Conservation (phyloP, 2,329 filamentous ascomycete genomes). For the Beauveria sp. region DNA sequence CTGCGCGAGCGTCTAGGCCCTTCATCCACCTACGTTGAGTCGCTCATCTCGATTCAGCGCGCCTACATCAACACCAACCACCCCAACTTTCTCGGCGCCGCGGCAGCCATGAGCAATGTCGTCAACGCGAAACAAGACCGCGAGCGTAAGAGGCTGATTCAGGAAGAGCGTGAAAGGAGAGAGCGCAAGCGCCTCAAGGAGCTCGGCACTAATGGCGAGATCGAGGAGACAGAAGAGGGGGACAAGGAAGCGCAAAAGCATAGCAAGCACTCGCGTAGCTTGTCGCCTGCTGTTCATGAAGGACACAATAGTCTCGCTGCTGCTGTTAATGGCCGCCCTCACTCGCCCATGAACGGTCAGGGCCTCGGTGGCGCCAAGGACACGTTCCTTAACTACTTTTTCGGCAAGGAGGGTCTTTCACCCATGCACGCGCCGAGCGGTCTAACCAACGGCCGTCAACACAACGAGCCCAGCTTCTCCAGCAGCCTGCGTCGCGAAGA, state of each 20-base stretch:
- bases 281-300: constrained; percentile 73
- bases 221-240: constrained; percentile 57
- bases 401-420: constrained; percentile 77
- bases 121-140: constrained; percentile 92
- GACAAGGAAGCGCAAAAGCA: constrained; percentile 45
- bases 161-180: constrained; percentile 79
- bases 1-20: constrained; percentile 87
- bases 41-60: constrained; percentile 90
- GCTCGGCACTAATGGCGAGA: constrained; percentile 69
- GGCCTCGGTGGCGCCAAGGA: constrained; percentile 62
- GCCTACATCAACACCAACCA: constrained; percentile 99
- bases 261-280: constrained; percentile 54
- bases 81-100: constrained; percentile 94
- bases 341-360: constrained; percentile 53
- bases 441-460: constrained; percentile 47
- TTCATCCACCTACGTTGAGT: constrained; percentile 85
- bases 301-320: constrained; percentile 53
- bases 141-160: constrained; percentile 70
- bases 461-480: constrained; percentile 72
- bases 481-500: constrained; percentile 74
- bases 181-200: constrained; percentile 81
- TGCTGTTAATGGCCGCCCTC: constrained; percentile 60
- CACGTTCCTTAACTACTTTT: constrained; percentile 97
- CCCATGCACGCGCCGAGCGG: constrained; percentile 28
- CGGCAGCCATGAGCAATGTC: constrained; percentile 94